Evolutionary conservation across 345 rosid genomes (phyloP).

Genomic region (Citrus glauca): DNA sequence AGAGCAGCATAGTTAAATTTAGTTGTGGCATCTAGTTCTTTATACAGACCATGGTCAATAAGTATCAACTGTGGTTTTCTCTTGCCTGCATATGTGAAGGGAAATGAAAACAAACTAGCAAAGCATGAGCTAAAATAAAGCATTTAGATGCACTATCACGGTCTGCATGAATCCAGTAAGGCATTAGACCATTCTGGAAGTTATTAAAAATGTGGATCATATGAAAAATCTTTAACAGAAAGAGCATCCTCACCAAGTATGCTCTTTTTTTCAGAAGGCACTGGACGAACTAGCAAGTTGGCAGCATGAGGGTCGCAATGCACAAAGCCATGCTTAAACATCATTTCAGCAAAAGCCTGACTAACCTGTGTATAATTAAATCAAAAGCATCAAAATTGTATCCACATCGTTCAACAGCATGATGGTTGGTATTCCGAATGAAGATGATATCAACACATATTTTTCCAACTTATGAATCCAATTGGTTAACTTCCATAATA

Average conservation of each 20-base stretch:
- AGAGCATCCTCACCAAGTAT: constrained; percentile 45
- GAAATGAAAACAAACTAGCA: background rate
- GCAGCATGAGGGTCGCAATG: constrained; percentile 99
- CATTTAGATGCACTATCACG: background rate
- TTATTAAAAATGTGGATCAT: background rate
- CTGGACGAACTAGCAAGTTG: constrained; percentile 77
- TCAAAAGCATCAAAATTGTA: background rate
- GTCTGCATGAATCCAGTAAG: background rate
- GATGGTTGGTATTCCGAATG: background rate
- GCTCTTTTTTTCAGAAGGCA: constrained; percentile 56
- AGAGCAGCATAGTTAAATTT: constrained; percentile 83
- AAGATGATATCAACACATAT: background rate
- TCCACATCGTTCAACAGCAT: background rate
- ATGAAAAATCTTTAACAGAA: constrained; percentile 17
- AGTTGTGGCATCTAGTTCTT: constrained; percentile 72
- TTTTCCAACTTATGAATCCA: background rate
- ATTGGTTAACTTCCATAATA: background rate
- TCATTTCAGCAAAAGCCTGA: constrained; percentile 92
- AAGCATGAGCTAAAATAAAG: background rate
- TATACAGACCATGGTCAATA: constrained; percentile 89
- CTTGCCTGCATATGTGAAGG: constrained; percentile 37
- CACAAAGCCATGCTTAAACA: constrained; percentile 93
- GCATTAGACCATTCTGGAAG: background rate
- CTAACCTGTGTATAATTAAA: constrained; percentile 54
- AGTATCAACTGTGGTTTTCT: constrained; percentile 84